Base-by-base conservation (phyloP, 345 rosid genomes). In the Pelargonium nanum region DNA sequence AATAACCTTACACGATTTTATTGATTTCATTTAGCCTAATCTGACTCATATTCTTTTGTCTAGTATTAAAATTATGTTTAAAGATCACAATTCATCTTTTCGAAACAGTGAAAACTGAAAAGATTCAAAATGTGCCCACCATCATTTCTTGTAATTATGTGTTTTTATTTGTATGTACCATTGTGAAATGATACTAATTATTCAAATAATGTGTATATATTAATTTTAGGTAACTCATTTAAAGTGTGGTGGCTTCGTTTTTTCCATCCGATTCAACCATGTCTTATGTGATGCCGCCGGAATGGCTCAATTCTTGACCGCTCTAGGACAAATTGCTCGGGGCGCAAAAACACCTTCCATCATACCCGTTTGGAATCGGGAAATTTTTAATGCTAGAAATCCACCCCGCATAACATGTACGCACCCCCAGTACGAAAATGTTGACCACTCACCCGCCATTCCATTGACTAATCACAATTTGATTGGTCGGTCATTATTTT, bases 401-500 rank as follows among this genome's bases (percentile, higher is more conserved):
- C 45, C 45, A 3, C 45, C 10, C 13, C 45, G 45, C 45, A 34
- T 34, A 4, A 34, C 45, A 1, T 34, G 45, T 10, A 4, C 4
- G 13, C 45, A 34, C 45, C 45, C 6, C 12, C 45, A 34, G 12
- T 5, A 34, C 45, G 45, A 34, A 1, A 15, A 5, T 1, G 12
- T 34, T 1, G 1, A 1, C 13, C 13, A 34, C 7, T 10, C 12
- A 15, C 45, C 45, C 45, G 12, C 13, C 10, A 15, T 15, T 15
- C 13, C 6, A 9, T 4, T 78, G 70, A 67, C 57, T 19, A 77
- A 62, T 17, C n/a, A n/a, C n/a, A n/a, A n/a, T n/a, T n/a, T n/a
- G n/a, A n/a, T n/a, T n/a, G n/a, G n/a, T n/a, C 81, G 78, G 17
- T 81, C 85, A 12, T 84, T 84, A 76, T 81, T 84, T 62, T 75